Evolutionary conservation across 345 rosid genomes (phyloP), one percentile per base, ranked within the genome.

Genomic region (Lumnitzera littorea): DNA sequence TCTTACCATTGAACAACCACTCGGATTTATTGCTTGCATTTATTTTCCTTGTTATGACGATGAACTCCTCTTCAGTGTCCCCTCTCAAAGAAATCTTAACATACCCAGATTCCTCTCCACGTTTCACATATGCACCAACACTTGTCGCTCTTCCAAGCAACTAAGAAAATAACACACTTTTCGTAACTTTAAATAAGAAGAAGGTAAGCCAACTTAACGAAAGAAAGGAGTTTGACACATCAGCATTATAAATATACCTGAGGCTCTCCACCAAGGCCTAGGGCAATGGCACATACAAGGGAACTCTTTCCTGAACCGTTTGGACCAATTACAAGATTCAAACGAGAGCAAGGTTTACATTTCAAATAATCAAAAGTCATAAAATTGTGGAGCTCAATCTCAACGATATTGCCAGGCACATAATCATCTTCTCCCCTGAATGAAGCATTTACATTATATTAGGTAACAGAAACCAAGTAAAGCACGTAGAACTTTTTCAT

Each of bases 261-360:
- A 62, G 98, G 90, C 70, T 92, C 97, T 11, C 97, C 97, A 52
- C 96, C 94, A 24, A 92, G 90, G 62, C 94, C 86, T 64, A 92
- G 91, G 2, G 96, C 98, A 68, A 89, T 92, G 63, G 98, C 98
- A 55, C 98, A 92, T 50, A 92, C 98, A 65, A 92, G 81, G 59
- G 98, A 87, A 68, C 98, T 92, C 78, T 92, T 92, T 14, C 98
- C 98, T 3, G 96, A 89, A 48, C 97, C 98, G 57, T 92, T 92
- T 13, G 98, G 98, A 60, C 98, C 98, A 71, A 92, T 87, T 5
- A 92, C 90, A 61, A 92, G 90, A 80, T 89, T 89, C 62, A 92
- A 69, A 24, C 96, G 89, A 13, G 98, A 75, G 15, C 86, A 90
- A 20, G 98, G 98, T 67, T 83, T 87, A 80, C 91, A 92, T 7